Evolutionary conservation across 2,329 filamentous ascomycete genomes (phyloP).

Genomic region (Blastomyces percursus): DNA sequence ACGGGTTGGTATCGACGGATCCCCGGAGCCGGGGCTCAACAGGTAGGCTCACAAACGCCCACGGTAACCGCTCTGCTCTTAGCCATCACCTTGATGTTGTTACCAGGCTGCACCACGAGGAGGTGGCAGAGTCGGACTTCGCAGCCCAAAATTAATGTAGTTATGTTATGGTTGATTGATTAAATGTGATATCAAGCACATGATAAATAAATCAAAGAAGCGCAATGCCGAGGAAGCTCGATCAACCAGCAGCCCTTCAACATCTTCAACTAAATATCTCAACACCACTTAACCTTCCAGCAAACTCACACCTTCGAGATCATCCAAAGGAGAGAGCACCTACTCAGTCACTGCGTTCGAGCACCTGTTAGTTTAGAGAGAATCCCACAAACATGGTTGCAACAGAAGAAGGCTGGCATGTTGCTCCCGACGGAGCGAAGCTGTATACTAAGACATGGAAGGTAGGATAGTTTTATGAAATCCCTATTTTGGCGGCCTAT

Average conservation of each 20-base stretch:
- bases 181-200: not conserved
- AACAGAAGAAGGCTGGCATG: slow-evolving; percentile 43
- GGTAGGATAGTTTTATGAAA: slow-evolving; percentile 25
- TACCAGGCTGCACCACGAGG: no score
- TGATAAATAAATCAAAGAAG: not conserved
- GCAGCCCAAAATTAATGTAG: no score
- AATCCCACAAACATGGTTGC: slow-evolving; percentile 25
- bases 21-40: no score
- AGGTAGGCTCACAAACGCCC: no score
- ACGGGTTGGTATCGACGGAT: no score
- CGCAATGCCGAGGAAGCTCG: not conserved
- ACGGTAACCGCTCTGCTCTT: no score
- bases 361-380: not conserved
- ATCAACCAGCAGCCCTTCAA: not conserved
- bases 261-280: not conserved
- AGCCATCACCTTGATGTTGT: no score
- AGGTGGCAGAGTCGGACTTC: no score
- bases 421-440: slow-evolving; percentile 41
- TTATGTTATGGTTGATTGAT: no score
- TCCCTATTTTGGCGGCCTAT: not conserved
- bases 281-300: not conserved
- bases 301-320: not conserved
- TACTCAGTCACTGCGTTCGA: not conserved
- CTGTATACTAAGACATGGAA: slow-evolving; percentile 54
- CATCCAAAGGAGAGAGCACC: no score